A percentile compares a stretch with the other conserved stretches of the same genome.
phyloP scores from a whole-genome alignment of 1,284 basidiomycete species.

The Cryptococcus wingfieldii region DNA sequence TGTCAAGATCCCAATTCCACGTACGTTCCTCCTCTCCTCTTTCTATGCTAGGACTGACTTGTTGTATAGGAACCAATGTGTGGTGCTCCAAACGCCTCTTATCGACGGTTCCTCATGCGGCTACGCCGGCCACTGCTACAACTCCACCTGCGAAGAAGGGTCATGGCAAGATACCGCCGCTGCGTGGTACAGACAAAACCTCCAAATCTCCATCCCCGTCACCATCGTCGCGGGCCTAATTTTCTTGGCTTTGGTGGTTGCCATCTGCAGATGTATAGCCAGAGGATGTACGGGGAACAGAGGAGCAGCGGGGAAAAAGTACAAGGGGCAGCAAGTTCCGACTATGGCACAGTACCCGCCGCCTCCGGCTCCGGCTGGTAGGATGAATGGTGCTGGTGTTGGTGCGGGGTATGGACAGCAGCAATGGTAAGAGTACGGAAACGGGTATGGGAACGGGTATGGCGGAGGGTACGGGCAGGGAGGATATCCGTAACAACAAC shows the following conservation, averaged over 20 bases:
- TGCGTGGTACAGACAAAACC: slow-evolving; percentile 70
- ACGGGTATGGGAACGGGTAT: neutral
- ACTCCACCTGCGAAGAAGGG: slow-evolving; percentile 63
- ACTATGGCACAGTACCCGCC: neutral
- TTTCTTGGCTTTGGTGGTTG: slow-evolving; percentile 45
- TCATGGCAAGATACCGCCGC: slow-evolving; percentile 59
- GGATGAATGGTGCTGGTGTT: neutral
- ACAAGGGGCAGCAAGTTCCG: neutral
- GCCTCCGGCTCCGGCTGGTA: neutral
- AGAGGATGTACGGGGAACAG: slow-evolving; percentile 16
- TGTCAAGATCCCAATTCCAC: slow-evolving; percentile 66
- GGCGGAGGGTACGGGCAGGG: slow-evolving; percentile 3
- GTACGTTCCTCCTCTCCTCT: slow-evolving; percentile 8
- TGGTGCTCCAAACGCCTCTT: slow-evolving; percentile 69
- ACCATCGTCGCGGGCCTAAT: slow-evolving; percentile 67
- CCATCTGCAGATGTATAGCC: slow-evolving; percentile 37
- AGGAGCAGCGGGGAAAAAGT: neutral
- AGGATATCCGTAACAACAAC: neutral
- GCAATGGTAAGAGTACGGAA: neutral
- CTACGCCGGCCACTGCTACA: slow-evolving; percentile 66
- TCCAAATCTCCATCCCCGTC: slow-evolving; percentile 75
- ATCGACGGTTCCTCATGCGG: slow-evolving; percentile 84
- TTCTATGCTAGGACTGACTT: neutral
- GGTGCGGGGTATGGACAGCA: slow-evolving; percentile 6
- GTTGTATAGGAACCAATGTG: slow-evolving; percentile 54